Evolutionary conservation across 2,329 filamentous ascomycete genomes (phyloP), one percentile per base, ranked within the genome.

Genomic region (Hypoxylon sp.): DNA sequence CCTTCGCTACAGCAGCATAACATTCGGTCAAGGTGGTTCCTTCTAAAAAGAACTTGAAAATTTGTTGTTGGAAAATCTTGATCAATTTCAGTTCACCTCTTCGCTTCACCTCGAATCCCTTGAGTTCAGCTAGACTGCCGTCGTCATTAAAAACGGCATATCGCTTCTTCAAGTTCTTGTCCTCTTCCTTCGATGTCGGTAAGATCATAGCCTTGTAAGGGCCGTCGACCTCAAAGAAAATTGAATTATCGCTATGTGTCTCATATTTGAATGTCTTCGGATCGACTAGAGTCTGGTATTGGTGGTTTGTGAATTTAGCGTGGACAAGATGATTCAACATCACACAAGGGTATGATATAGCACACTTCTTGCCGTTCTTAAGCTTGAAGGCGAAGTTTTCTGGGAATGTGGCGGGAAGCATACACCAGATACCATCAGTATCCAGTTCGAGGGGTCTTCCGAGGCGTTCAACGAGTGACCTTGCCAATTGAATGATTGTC

Each of bases 401-500:
- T 0, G 96, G 96, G 75, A 99, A 99, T 0, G 93, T 96, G 0
- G 93, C 95, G 0, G 96, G 96, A 74, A 99, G 86, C 88, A 99
- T 99, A 82, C 96, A 99, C 97, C 96, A 99, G 76, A 99, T 99
- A 88, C 97, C 96, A 78, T 99, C 96, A 2, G 96, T 99, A 80
- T 99, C 96, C 53, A 99, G 85, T 79, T 99, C 96, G 58, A 99
- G 85, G 0, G 96, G 96, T 63, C 96, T 88, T 24, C 96, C 96
- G 39, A 99, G 92, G 6, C 96, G 89, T 78, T 99, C 96, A 3
- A 99, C 95, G 1, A 99, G 87, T 74, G 96, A 91, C 76, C 95
- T 90, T 17, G 96, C 97, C 87, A 99, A 90, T 77, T 99, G 96
- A 78, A 99, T 99, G 78, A 99, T 99, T 46, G 91, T 93, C 33